These are phyloP conservation scores for Medicago lupulina DNA, from an alignment of 306 rosid genomes.

Conservation along the genomic window DNA sequence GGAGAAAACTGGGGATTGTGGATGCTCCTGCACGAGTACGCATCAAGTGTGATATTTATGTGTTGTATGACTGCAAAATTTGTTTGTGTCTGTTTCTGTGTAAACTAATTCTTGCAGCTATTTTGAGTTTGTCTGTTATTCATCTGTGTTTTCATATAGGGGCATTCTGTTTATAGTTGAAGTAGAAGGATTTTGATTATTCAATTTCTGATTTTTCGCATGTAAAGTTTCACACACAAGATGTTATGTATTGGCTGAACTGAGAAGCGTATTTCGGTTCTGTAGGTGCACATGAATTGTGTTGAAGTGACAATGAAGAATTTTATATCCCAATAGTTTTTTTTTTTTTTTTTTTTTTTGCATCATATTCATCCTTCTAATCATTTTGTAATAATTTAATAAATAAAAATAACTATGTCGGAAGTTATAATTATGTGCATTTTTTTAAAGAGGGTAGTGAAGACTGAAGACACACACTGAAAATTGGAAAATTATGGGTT, in stretches of 20 bases:
- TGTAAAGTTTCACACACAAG: conserved; percentile 51
- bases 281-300: conserved; percentile 28
- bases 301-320: conserved; percentile 30
- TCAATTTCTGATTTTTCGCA: conserved; percentile 44
- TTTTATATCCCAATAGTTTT: conserved; percentile 31
- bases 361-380: neutral
- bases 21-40: conserved; percentile 36
- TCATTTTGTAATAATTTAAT: neutral
- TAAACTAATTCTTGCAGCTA: conserved; percentile 55
- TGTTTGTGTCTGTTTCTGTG: conserved; percentile 49
- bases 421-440: too few relatives aligned
- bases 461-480: too few relatives aligned
- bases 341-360: neutral
- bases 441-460: too few relatives aligned
- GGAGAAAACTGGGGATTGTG: conserved; percentile 32
- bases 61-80: conserved; percentile 63
- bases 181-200: conserved; percentile 47
- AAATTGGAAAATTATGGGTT: too few relatives aligned
- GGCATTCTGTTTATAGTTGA: conserved; percentile 46
- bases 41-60: conserved; percentile 49
- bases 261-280: conserved; percentile 38
- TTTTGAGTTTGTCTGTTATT: conserved; percentile 41
- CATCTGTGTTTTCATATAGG: conserved; percentile 45
- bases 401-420: neutral
- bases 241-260: conserved; percentile 39